Base-by-base conservation (phyloP, 129 eudicot genomes). In the Flaveria trinervia region DNA sequence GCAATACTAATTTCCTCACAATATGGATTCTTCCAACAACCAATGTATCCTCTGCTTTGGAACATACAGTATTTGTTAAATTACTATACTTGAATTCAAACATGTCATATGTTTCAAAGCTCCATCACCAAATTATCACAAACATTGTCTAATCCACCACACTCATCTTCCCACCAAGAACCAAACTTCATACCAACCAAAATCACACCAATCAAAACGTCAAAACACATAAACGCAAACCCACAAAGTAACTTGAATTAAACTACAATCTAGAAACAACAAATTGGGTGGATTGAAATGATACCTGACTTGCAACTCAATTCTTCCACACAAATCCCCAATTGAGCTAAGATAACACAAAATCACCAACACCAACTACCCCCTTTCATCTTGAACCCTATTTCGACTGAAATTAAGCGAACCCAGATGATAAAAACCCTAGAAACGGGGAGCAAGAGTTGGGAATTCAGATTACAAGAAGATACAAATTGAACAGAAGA, bases 251-350 rank as follows among this genome's bases (percentile, higher is more conserved):
- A 9, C 52, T 3, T 26, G 10, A 30, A n/a, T 28, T 25, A 9
- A 13, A 30, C 3, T 59, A 50, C 54, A 59, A 70, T 45, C 52
- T 13, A 26, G n/a, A 56, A 75, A 59, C 48, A 56, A 17, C 49
- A 74, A 57, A 49, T 57, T 30, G 15, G 26, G 1, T 39, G 41
- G 25, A 18, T 17, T 61, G 9, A 28, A 68, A 15, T 18, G 50
- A 70, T 81, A 81, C 85, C 85, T 76, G 61, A 70, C 12, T 62
- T 43, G 72, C 46, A 51, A 76, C n/a, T 61, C 20, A 41, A 75
- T 68, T 74, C 23, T 15, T 46, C 65, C n/a, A 20, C 51, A 51
- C 9, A 71, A 30, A 23, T 66, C 30, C 60, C 39, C 45, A 81
- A 80, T 67, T 45, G 52, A 65, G 54, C 54, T 65, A 22, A 15